Evolutionary conservation across 106 monocot species (phyloP).

Genomic region (Allium cepa): DNA sequence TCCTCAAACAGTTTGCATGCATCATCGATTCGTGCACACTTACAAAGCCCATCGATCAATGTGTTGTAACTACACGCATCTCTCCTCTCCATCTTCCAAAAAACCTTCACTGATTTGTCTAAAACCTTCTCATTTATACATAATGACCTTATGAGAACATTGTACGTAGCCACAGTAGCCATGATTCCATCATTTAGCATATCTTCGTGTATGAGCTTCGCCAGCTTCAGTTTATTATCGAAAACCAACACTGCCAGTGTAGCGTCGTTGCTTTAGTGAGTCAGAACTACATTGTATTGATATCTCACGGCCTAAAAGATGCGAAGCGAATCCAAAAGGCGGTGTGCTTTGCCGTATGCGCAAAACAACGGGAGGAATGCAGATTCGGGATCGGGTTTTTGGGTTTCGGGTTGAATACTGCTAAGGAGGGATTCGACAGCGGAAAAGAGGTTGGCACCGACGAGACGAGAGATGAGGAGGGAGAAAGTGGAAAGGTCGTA

Average conservation of each 20-base stretch:
- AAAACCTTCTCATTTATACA: slow-evolving; percentile 30
- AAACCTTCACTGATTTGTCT: slow-evolving; percentile 17
- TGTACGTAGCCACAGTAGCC: slow-evolving; percentile 41
- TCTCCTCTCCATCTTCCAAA: too few species aligned
- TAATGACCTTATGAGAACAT: slow-evolving; percentile 70
- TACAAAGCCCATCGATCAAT: too few species aligned
- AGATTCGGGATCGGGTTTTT: slow-evolving; percentile 20
- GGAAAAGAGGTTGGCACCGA: slow-evolving; percentile 38
- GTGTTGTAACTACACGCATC: too few species aligned
- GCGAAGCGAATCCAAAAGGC: slow-evolving; percentile 62
- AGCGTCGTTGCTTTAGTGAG: slow-evolving; percentile 44
- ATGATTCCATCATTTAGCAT: slow-evolving; percentile 40
- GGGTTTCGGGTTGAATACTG: slow-evolving; percentile 19
- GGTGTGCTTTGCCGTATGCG: slow-evolving; percentile 48
- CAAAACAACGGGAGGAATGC: slow-evolving; percentile 58
- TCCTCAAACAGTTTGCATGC: too few species aligned
- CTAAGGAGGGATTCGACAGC: slow-evolving; percentile 48
- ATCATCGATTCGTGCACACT: too few species aligned
- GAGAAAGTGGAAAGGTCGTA: slow-evolving; percentile 57
- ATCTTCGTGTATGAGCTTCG: slow-evolving; percentile 33
- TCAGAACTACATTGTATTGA: slow-evolving; percentile 29
- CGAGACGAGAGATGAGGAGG: slow-evolving; percentile 60
- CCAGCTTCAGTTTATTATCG: slow-evolving; percentile 32
- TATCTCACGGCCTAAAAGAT: slow-evolving; percentile 30
- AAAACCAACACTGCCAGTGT: slow-evolving; percentile 58